Base-by-base conservation (phyloP, 1,284 basidiomycete genomes). In the Ustilago shanxiensis region DNA sequence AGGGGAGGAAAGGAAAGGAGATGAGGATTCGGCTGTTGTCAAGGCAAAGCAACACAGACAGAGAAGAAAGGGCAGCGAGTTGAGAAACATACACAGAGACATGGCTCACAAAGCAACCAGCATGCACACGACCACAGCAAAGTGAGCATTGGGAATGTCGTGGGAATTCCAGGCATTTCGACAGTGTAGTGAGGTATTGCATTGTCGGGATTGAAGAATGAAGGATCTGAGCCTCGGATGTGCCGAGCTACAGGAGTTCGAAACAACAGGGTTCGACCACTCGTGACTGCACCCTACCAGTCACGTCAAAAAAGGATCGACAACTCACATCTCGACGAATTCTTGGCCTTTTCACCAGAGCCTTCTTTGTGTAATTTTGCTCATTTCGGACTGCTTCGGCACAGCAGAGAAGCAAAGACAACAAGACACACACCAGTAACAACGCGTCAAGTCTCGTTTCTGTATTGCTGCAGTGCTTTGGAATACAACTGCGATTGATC, bases 271-370 rank as follows among this genome's bases (percentile, higher is more conserved):
- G 31, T 33, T 11, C 11, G 31, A 33, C 31, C 11, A 11, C 7
- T 11, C 5, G 31, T 11, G 31, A 37, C 35, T 37, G 57, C 58
- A 60, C 49, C 35, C 49, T 50, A 41, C 26, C 52, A 62, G 60
- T 55, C 52, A 37, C 54, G 41, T 62, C 41, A 45, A 54, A 49
- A 35, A 44, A 28, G 14, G 52, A 62, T 62, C 60, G 52, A 54
- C 60, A 22, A 62, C 51, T 49, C 60, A 45, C 60, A 62, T 54
- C 20, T 62, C 39, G 35, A n/a, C 29, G 22, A 50, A 28, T 50
- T 26, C 51, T 52, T 54, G 52, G 28, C 24, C 24, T 37, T 37
- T 37, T 37, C 8, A 37, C 35, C 35, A 11, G 35, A 37, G 35
- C 35, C 14, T 37, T 37, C 5, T 44, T 13, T 50, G 2, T 37